Evolutionary conservation across 371 early-diverging fungal genomes (phyloP), one percentile per base, ranked within the genome.

Genomic region (Choanephora cucurbitarum): DNA sequence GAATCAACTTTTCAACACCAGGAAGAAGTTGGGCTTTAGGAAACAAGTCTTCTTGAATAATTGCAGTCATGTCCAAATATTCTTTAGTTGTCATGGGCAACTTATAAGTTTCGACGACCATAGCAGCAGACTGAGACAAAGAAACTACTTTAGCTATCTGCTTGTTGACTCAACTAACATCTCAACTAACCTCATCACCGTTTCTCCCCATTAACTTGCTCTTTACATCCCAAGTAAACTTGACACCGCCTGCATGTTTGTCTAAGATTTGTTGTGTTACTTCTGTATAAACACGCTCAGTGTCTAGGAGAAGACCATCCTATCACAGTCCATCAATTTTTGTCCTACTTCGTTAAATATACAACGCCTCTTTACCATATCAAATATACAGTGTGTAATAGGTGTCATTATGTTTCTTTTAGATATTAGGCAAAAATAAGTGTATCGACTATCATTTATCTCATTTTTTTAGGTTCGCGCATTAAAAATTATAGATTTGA

Each of bases 261-360:
- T 79, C 76, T 15, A 79, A 64, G 11, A 79, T 65, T 58, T 76
- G 79, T 60, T 82, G 75, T 18, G 94, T 90, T 11, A 94, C 94
- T 70, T 89, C 80, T 7, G 93, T 87, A 70, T 96, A 96, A 52
- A 96, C 85, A 31, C 83, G 76, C 78, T 96, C 97, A 1, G 97
- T 94, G 68, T 95, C 89, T 57, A 78, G 23, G 19, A 77, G 53
- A 31, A 73, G 67, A 33, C 73, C 76, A 37, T 73, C 80, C 80
- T 79, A 33, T 13, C 44, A 13, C 45, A n/a, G 44, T 37, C 28
- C 22, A 45, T 8, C n/a, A 18, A 18, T 22, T n/a, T 5, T 5
- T 21, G 13, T 22, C 1, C n/a, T 50, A n/a, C 5, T 45, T 19
- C 42, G 15, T 21, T 37, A 5, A 32, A 17, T 22, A 8, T 17